Evolutionary conservation across 148 eudicot species (phyloP), one percentile per base, ranked within the genome.

Genomic region (Silene uniflora): DNA sequence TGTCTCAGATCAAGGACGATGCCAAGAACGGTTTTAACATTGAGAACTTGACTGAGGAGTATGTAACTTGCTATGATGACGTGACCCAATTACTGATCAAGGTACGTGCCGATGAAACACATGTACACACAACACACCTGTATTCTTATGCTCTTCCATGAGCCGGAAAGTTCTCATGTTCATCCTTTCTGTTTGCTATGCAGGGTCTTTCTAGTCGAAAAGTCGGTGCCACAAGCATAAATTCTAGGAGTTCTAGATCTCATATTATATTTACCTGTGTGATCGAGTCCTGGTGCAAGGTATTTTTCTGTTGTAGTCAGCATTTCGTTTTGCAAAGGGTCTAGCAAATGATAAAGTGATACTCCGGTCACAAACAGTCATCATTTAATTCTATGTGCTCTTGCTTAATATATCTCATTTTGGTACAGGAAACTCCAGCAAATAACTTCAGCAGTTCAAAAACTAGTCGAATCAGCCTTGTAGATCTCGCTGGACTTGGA

Each of bases 241-340:
- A 94, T 73, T 87, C 98, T 27, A 89, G 87, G 81, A 89, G 99
- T 79, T 95, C 94, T 68, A 82, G 93, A 82, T 95, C 99, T 74
- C 99, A 95, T 78, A 81, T 88, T 68, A 87, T 92, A 62, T 90
- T 95, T 73, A 92, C 97, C 16, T 95, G 94, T 62, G 80, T 92
- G 74, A 85, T 92, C 55, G 99, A 95, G 73, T 92, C 98, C 44
- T 95, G 99, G 99, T 86, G 91, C 83, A 95, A 95, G 99, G 99
- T 95, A 89, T 44, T 39, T 59, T 27, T 49, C 67, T 24, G 60
- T 12, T 21, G 10, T 49, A 9, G 42, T 77, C 14, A 39, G 19
- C 6, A 55, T 25, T 9, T 58, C 64, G 18, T 47, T 55, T 29
- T 29, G 32, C 32, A 29, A 29, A n/a, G 47, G 14, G 14, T n/a